Evolutionary conservation across 148 eudicot genomes (phyloP), one percentile per base, ranked within the genome.

Genomic region (Fagopyrum homotropicum): DNA sequence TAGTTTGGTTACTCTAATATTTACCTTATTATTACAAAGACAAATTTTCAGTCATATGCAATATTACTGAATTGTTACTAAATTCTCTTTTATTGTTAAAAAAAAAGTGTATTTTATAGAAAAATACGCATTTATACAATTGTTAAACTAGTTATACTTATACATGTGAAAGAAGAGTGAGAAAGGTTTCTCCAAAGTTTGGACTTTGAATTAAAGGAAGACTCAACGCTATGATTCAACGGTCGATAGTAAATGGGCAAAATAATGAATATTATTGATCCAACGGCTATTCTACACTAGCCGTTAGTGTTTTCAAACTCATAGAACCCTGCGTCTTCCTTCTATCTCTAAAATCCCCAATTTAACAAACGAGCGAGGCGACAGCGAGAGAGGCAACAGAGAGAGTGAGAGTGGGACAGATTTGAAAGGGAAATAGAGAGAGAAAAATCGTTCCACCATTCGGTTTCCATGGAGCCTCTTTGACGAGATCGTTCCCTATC

Each of bases 401-500:
- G 59, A 72, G 69, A 69, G 72, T 63, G 75, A 54, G 81, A 35
- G 40, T 35, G 40, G 40, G 40, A 35, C 40, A 35, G 40, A 35
- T 35, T 35, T 35, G 40, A 35, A 35, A 35, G 40, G 3, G 40
- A 35, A 35, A 35, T 35, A 35, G 40, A 35, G 40, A 2, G 40
- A 35, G 2, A 22, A 77, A 69, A 75, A 82, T 75, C 61, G 71
- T 9, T 73, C 74, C 43, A 69, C 75, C 72, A 68, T 56, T 76
- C 73, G 77, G 4, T 9, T 61, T 68, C 61, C 75, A 81, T 82
- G 74, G 88, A 47, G 70, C n/a, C 46, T 66, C 73, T 26, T 63
- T 35, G 45, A 63, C 43, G 71, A 35, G 71, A 66, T 59, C 78
- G 50, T 49, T 12, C 71, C 75, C 73, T 85, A 75, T 81, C 85